Evolutionary conservation across 257 asterid species (phyloP).

Genomic region (Rehmannia glutinosa): DNA sequence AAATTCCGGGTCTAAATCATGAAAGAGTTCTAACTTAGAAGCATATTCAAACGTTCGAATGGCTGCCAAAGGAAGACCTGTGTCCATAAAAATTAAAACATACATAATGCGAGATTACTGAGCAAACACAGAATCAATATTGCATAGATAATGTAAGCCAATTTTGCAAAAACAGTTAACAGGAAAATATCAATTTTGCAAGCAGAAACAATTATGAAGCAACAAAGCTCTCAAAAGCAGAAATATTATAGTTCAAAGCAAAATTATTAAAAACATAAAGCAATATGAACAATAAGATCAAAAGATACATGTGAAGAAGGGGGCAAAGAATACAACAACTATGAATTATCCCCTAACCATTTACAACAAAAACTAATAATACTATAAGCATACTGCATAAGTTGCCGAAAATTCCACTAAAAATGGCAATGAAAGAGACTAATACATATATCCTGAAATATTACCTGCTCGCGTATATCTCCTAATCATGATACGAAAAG

Average conservation of each 20-base stretch:
- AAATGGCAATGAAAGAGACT: neutral
- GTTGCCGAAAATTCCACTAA: no score
- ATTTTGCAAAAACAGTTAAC: neutral
- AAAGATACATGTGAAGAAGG: no score
- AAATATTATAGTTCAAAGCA: no score
- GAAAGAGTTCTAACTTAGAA: conserved; percentile 35
- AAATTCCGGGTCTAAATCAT: conserved; percentile 24
- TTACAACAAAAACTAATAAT: no score
- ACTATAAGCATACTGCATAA: no score
- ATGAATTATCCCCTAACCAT: no score
- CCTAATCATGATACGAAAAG: conserved; percentile 68
- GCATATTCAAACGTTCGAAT: conserved; percentile 64
- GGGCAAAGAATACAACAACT: no score
- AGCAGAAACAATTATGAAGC: no score
- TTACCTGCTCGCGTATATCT: conserved; percentile 79
- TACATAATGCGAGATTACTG: neutral
- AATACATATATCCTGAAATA: neutral
- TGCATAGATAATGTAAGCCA: neutral
- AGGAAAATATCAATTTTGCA: no score
- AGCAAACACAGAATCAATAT: neutral
- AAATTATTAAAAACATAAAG: no score
- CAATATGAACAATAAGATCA: no score
- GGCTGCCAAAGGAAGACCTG: conserved; percentile 64
- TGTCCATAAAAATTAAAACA: conserved; percentile 1
- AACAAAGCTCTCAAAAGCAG: no score